phyloP scores from a whole-genome alignment of 805 yeast genomes.

The Cyberlindnera xylosilytica region DNA sequence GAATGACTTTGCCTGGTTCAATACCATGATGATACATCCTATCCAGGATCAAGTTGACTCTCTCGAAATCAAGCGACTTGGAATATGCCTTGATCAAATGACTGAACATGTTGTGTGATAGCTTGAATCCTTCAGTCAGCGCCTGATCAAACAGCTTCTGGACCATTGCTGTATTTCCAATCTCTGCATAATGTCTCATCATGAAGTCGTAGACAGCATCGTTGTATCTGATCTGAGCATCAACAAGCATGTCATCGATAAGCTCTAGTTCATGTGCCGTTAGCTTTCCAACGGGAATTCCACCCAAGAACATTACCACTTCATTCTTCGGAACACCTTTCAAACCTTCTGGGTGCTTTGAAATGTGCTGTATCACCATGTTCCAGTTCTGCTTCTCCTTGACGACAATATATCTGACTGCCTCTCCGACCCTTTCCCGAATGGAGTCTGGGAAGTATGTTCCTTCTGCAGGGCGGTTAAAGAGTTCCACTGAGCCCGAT shows the following conservation, averaged over 20 bases:
- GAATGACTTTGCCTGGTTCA: constrained; percentile 43
- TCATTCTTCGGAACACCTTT: constrained; percentile 29
- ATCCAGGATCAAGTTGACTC: constrained; percentile 16
- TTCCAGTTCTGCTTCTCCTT: constrained; percentile 44
- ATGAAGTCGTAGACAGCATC: constrained; percentile 34
- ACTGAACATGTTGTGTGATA: constrained; percentile 39
- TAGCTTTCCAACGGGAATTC: constrained; percentile 37
- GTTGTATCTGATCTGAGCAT: constrained; percentile 29
- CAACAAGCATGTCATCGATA: constrained; percentile 32
- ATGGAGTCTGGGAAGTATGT: constrained; percentile 34
- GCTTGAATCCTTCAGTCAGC: constrained; percentile 21
- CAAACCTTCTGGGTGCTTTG: constrained; percentile 33
- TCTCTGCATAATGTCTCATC: constrained; percentile 34
- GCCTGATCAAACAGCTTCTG: constrained; percentile 33
- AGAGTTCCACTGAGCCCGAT: constrained; percentile 10
- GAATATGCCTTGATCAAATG: constrained; percentile 40
- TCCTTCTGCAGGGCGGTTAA: constrained; percentile 25
- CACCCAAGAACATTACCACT: constrained; percentile 32
- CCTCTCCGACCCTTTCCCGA: constrained; percentile 37
- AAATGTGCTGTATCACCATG: constrained; percentile 26
- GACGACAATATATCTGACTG: constrained; percentile 38
- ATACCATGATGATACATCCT: constrained; percentile 29
- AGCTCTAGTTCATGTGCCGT: constrained; percentile 25
- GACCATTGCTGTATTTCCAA: constrained; percentile 26
- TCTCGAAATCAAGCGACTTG: constrained; percentile 29